A percentile compares a stretch with the other conserved stretches of the same genome.
These are phyloP conservation scores for Boletus huronensis DNA, from an alignment of 768 basidiomycete species.

Conservation along the genomic window DNA sequence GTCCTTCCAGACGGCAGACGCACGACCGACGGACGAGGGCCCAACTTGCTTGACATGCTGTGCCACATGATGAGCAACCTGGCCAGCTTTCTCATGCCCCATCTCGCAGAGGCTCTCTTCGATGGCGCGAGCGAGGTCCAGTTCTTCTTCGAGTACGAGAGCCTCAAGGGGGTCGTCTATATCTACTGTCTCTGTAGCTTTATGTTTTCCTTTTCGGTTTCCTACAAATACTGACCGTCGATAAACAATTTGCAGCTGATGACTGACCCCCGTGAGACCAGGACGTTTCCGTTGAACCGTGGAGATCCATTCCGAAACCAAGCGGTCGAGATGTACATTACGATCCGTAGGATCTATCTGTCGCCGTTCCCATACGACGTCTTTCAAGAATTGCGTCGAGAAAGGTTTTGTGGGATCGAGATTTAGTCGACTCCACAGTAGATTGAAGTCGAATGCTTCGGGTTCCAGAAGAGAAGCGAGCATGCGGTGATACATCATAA, in stretches of 20 bases:
- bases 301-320: slow-evolving; percentile 33
- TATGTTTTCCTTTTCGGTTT: slow-evolving; percentile 1
- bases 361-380: slow-evolving; percentile 19
- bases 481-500: slow-evolving; percentile 75
- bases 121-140: slow-evolving; percentile 45
- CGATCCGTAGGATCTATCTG: slow-evolving; percentile 16
- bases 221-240: slow-evolving; percentile 22
- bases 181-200: slow-evolving; percentile 1
- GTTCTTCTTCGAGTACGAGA: slow-evolving; percentile 34
- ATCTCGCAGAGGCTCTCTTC: slow-evolving; percentile 41
- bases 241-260: slow-evolving; percentile 40
- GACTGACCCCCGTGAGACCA: slow-evolving; percentile 32
- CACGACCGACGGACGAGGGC: not conserved
- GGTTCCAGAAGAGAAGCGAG: slow-evolving; percentile 50
- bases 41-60: slow-evolving; percentile 6
- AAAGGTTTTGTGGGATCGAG: slow-evolving; percentile 44
- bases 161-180: slow-evolving; percentile 13
- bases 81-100: slow-evolving; percentile 1
- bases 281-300: slow-evolving; percentile 17
- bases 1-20: slow-evolving; percentile 8
- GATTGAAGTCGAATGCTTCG: slow-evolving; percentile 44
- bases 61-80: slow-evolving; percentile 5
- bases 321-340: slow-evolving; percentile 29
- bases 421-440: slow-evolving; percentile 48
- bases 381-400: slow-evolving; percentile 47